These are phyloP conservation scores for Cytospora paraplurivora DNA, from an alignment of 2,329 filamentous ascomycete species.

Conservation along the genomic window DNA sequence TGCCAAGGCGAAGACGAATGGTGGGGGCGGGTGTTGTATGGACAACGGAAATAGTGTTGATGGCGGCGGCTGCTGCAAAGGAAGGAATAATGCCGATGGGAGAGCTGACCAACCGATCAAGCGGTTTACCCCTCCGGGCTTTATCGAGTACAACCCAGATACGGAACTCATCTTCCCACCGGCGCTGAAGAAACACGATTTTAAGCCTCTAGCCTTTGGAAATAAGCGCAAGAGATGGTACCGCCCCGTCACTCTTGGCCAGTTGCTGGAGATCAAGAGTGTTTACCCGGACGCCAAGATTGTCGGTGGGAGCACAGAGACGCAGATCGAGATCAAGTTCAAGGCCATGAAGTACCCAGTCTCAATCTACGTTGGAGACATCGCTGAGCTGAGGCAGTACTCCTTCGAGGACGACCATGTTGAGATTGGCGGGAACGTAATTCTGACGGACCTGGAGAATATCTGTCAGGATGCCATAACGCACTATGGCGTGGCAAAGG, in stretches of 20 bases:
- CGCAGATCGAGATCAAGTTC: conserved; percentile 98
- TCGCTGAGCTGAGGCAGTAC: conserved; percentile 83
- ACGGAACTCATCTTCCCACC: conserved; percentile 96
- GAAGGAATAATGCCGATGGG: conserved; percentile 49
- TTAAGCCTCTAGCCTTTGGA: conserved; percentile 82
- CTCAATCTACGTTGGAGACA: conserved; percentile 92
- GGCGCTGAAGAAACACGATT: conserved; percentile 76
- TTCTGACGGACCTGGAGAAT: conserved; percentile 85
- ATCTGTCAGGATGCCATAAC: conserved; percentile 79
- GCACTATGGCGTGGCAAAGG: conserved; percentile 70
- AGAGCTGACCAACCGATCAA: conserved; percentile 58
- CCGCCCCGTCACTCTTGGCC: conserved; percentile 80
- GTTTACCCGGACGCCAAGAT: conserved; percentile 85
- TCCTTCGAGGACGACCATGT: conserved; percentile 76
- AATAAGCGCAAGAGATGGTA: conserved; percentile 97
- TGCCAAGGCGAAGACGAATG: conserved; percentile 52
- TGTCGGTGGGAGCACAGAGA: conserved; percentile 94
- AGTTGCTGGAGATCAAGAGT: conserved; percentile 89
- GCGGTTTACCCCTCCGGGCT: conserved; percentile 80
- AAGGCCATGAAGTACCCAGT: conserved; percentile 89
- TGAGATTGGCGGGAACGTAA: conserved; percentile 92
- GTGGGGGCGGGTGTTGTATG: conserved; percentile 70
- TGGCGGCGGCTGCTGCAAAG: conserved; percentile 67
- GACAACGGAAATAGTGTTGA: conserved; percentile 56
- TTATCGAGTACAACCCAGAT: conserved; percentile 91